Evolutionary conservation across 1,284 basidiomycete genomes (phyloP), one percentile per base, ranked within the genome.

Genomic region (Cutaneotrichosporon daszewskae): DNA sequence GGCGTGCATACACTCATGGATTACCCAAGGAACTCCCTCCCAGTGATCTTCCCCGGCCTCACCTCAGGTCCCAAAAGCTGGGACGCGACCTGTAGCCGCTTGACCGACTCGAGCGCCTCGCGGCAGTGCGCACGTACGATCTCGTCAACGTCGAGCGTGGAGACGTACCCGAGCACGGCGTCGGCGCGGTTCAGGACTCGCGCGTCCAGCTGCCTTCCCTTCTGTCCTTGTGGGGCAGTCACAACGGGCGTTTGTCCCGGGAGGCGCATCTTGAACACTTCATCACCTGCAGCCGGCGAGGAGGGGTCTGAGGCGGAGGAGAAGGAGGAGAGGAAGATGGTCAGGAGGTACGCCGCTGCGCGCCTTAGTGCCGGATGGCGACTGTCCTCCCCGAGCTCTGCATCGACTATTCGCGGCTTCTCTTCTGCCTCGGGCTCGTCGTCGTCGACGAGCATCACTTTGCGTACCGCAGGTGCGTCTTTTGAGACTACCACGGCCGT

Each of bases 321-420:
- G 26, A 57, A 33, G 7, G 79, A 76, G 16, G 76, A 75, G 18
- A 86, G 65, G 27, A 89, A 72, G 17, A 82, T 66, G 2, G 80
- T 76, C 27, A 92, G 74, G 63, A 92, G 83, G 56, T 88, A 81
- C 25, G 92, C 63, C 0, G 86, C 87, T 2, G 87, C 82, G 26
- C 90, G 81, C 24, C 89, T 79, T 7, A 94, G 73, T 0, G 86
- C 78, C 0, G 90, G 85, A 34, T 87, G 77, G 59, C 82, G 87
- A 0, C 82, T 58, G 59, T 83, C 74, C 8, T 72, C 71, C 2
- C 75, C 76, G 12, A 80, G 83, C 26, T 79, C 71, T 22, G 64
- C 64, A 66, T 82, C 81, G 69, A 77, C 37, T 7, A 55, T 59
- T n/a, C 56, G 39, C n/a, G 27, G 31, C 32, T 58, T 40, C 36